These are phyloP conservation scores for Ceratobasidium sp. DNA, from an alignment of 1,284 basidiomycete genomes.

Conservation along the genomic window DNA sequence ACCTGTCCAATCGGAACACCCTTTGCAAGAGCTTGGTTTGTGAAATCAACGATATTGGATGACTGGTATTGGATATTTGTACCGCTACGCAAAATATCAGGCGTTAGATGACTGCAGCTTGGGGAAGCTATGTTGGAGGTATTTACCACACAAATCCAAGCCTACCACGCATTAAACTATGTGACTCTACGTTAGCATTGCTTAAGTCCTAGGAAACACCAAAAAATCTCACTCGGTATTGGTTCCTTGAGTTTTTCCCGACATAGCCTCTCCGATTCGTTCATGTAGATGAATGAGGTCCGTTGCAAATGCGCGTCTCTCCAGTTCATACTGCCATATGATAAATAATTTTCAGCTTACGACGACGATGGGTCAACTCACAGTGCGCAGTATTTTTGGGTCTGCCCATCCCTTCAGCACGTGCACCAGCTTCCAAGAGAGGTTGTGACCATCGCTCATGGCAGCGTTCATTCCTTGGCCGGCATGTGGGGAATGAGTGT, in stretches of 20 bases:
- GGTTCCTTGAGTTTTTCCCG: slow-evolving; percentile 14
- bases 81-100: slow-evolving; percentile 54
- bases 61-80: slow-evolving; percentile 70
- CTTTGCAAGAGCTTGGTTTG: slow-evolving; percentile 60
- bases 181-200: not conserved
- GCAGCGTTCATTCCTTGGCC: slow-evolving; percentile 55
- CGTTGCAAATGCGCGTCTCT: slow-evolving; percentile 20
- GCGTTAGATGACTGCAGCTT: not conserved
- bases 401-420: slow-evolving; percentile 27
- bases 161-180: not conserved
- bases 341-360: not conserved
- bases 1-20: slow-evolving; percentile 63
- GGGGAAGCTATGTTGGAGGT: not conserved
- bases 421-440: slow-evolving; percentile 45
- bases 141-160: slow-evolving; percentile 18
- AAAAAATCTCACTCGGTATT: slow-evolving; percentile 9
- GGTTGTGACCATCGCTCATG: slow-evolving; percentile 54
- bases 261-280: slow-evolving; percentile 5
- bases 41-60: slow-evolving; percentile 62
- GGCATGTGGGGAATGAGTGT: slow-evolving; percentile 55
- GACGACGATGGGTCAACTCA: not conserved
- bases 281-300: slow-evolving; percentile 25
- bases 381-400: slow-evolving; percentile 5
- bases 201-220: not conserved
- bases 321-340: slow-evolving; percentile 13